Percentiles rank a stretch among this genome's conserved stretches.
phyloP scores from a whole-genome alignment of 2,329 filamentous ascomycete species.

The Colletotrichum orbiculare region DNA sequence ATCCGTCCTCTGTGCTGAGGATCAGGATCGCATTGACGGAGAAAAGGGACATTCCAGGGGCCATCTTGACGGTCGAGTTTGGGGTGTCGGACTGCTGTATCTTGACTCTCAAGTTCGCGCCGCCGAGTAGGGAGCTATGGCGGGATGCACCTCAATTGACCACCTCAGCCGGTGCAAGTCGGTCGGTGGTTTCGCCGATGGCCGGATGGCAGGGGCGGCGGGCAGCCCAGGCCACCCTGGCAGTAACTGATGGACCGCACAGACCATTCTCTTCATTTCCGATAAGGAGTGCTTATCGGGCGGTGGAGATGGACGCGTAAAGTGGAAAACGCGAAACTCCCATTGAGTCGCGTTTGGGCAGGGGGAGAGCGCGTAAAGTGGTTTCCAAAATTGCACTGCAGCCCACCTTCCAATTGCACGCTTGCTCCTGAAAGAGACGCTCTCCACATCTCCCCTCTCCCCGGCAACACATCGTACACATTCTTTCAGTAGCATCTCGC shows the following conservation, averaged over 20 bases:
- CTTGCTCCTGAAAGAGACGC: constrained; percentile 23
- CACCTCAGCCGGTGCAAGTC: constrained; percentile 36
- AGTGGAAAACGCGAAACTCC: constrained; percentile 39
- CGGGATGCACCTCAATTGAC: constrained; percentile 32
- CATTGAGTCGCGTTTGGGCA: constrained; percentile 23
- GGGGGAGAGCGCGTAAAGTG: constrained; percentile 32
- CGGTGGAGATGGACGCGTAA: constrained; percentile 36
- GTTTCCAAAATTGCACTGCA: constrained; percentile 28
- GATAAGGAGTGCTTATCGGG: constrained; percentile 8
- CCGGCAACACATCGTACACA: constrained; percentile 31
- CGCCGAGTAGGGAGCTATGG: constrained; percentile 31
- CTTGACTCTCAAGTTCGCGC: constrained; percentile 31
- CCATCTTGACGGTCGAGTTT: constrained; percentile 61
- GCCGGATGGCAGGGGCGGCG: constrained; percentile 18
- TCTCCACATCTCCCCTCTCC: constrained; percentile 34
- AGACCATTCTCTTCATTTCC: not conserved
- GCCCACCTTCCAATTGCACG: constrained; percentile 29
- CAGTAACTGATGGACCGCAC: not conserved
- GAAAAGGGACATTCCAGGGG: constrained; percentile 80
- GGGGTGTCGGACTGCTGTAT: constrained; percentile 19
- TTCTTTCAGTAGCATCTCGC: constrained; percentile 40
- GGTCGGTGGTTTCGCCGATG: constrained; percentile 36
- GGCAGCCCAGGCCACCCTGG: constrained; percentile 5
- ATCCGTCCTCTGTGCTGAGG: constrained; percentile 86
- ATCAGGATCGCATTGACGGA: constrained; percentile 82